Evolutionary conservation across 78 protist genomes (phyloP), one percentile per base, ranked within the genome.

Genomic region (Pigoraptor vietnamica): DNA sequence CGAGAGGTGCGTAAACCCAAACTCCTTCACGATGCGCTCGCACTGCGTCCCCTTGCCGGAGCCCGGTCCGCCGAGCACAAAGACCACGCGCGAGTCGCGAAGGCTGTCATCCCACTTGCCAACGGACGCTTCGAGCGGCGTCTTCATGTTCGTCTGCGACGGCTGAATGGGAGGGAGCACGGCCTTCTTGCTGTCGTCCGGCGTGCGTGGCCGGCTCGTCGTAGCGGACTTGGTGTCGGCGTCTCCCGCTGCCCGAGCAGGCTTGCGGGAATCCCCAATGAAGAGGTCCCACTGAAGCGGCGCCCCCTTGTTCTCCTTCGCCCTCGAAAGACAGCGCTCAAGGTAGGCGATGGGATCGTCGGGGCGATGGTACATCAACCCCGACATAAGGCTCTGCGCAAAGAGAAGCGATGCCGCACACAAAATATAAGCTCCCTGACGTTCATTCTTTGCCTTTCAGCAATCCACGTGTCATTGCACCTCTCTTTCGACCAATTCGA

Each of bases 41-140:
- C 95, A 90, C 83, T 93, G 95, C 21, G 95, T 93, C 67, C 95
- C 95, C 91, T 93, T 93, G 40, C 95, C 95, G 37, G 95, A 91
- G 1, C 95, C 95, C 1, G 95, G 95, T 0, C 92, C 92, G 48
- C 95, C 95, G 37, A 93, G 92, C 1, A 93, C 94, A 39, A 93
- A 93, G 25, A 93, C 82, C 0, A 90, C 90, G 37, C 1, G 37
- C 36, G 90, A 6, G 14, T 48, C 67, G 67, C 67, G 67, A 6
- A 48, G 67, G 14, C 67, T 48, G 67, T 48, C 67, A 48, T 48
- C 67, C 29, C 14, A 48, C 67, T 48, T 48, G 67, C 67, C 67
- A 48, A 48, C 67, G 6, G 67, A 6, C 6, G 67, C 67, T 14
- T 48, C 67, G 67, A 48, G 29, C 29, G 67, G 67, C 67, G 67